Evolutionary conservation across 257 asterid species (phyloP).

Genomic region (Plantago major): DNA sequence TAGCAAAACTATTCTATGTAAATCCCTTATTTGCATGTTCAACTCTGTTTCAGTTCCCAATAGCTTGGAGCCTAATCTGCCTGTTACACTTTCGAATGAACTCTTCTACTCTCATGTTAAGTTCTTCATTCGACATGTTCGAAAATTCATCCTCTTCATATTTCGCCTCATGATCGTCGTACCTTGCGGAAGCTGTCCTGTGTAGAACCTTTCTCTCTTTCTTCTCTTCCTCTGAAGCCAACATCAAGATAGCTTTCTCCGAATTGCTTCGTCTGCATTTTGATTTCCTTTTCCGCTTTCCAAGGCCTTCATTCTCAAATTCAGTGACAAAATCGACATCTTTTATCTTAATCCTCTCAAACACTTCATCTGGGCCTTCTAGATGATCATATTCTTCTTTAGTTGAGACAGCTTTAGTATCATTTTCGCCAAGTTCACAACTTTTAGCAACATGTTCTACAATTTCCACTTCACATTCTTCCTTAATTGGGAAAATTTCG

Average conservation of each 20-base stretch:
- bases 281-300: slow-evolving; percentile 10
- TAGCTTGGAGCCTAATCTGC: slow-evolving; percentile 57
- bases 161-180: slow-evolving; percentile 11
- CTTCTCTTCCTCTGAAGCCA: slow-evolving; percentile 5
- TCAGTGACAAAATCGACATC: background rate
- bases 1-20: background rate
- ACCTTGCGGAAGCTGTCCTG: slow-evolving; percentile 37
- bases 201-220: slow-evolving; percentile 19
- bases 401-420: background rate
- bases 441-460: too few species aligned
- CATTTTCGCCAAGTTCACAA: background rate
- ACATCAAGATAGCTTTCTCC: slow-evolving; percentile 17
- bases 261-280: slow-evolving; percentile 36
- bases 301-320: background rate
- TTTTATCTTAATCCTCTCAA: background rate
- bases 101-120: slow-evolving; percentile 59
- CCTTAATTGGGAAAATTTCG: background rate
- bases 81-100: slow-evolving; percentile 49
- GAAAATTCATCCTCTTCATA: slow-evolving; percentile 43
- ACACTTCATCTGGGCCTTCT: background rate
- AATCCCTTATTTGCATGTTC: background rate
- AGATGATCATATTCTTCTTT: background rate
- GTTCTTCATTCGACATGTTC: slow-evolving; percentile 56
- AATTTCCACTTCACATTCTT: background rate
- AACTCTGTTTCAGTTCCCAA: slow-evolving; percentile 13